These are phyloP conservation scores for Cephalotrichum gorgonifer DNA, from an alignment of 2,329 filamentous ascomycete genomes.

Conservation along the genomic window DNA sequence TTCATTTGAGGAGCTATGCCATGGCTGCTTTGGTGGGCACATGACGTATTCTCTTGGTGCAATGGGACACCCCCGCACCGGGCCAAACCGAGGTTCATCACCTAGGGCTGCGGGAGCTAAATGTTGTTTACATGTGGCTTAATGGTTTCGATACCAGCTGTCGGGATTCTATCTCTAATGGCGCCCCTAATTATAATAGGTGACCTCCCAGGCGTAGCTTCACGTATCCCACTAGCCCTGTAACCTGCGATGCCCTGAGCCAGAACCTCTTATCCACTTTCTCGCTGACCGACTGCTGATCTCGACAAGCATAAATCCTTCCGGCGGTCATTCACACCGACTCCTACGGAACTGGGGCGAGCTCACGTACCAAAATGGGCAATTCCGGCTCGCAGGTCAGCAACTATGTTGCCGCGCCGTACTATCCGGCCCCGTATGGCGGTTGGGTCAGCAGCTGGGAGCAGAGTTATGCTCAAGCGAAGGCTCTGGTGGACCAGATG, in stretches of 20 bases:
- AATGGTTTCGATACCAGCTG: neutral
- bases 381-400: neutral
- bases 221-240: neutral
- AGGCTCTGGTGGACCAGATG: conserved; percentile 60
- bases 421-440: conserved; percentile 63
- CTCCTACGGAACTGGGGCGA: neutral
- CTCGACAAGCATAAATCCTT: neutral
- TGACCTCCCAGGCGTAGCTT: neutral
- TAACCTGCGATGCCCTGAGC: neutral
- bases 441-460: conserved; percentile 62
- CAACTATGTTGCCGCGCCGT: conserved; percentile 41
- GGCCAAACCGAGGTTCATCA: neutral
- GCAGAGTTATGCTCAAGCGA: conserved; percentile 60
- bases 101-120: neutral
- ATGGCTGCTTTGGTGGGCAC: too few relatives aligned
- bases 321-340: too few relatives aligned
- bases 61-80: neutral
- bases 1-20: neutral
- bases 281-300: neutral
- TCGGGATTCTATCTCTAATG: too few relatives aligned
- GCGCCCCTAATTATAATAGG: neutral
- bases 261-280: neutral
- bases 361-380: neutral
- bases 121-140: neutral
- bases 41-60: neutral